Evolutionary conservation across 192 early-diverging fungal species (phyloP), one percentile per base, ranked within the genome.

Genomic region (Obelidium mucronatum): DNA sequence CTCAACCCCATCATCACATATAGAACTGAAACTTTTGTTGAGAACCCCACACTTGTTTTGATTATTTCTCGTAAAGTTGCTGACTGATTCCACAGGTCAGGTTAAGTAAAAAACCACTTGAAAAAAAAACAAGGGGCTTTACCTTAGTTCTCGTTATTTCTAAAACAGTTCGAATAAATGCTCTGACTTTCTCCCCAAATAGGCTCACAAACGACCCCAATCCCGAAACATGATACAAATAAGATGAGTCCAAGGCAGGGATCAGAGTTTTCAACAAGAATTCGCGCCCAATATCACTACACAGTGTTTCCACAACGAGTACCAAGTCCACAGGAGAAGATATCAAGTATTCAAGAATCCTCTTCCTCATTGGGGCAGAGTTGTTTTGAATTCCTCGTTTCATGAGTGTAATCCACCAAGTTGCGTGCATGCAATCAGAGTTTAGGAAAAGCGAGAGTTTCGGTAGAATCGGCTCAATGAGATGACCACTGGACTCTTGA

Each of bases 381-480:
- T 60, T 34, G 67, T 82, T 82, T 13, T 44, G 24, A 15, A 80
- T n/a, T 15, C 78, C 78, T 22, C 81, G 55, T 1, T 76, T 53
- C 34, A 82, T 44, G 24, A 82, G 64, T 17, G 68, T 48, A 19
- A 51, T n/a, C 65, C 68, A 73, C 81, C 81, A 82, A 11, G 60
- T 60, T 2, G 17, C 24, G 52, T 82, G 70, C 13, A 82, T 35
- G 13, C 19, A 34, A 64, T 34, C 28, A 5, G 31, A 11, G 61
- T 31, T 39, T 54, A 48, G 52, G 65, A 78, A 52, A 40, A 44
- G 36, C 19, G 39, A 22, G 55, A 89, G 63, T 35, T 83, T 80
- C 13, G 86, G 86, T 8, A 89, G 34, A 22, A 84, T 64, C 3
- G 88, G 88, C 60, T 85, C 83, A 0, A 88, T 73, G 17, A 89